Evolutionary conservation across 1,139 yeast species (phyloP).

Genomic region (Fermentozyma sake): DNA sequence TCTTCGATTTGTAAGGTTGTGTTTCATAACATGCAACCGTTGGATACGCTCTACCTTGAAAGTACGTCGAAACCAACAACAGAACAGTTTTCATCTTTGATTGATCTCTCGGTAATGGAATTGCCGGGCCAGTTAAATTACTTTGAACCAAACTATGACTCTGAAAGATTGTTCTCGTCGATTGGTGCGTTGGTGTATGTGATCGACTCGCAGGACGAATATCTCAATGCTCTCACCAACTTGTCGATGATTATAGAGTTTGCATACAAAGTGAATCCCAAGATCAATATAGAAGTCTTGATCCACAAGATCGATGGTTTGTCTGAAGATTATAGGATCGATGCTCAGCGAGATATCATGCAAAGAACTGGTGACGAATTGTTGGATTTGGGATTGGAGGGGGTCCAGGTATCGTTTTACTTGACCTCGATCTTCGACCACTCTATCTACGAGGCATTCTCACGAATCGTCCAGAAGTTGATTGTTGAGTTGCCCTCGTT

Average conservation of each 20-base stretch:
- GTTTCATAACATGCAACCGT: constrained; percentile 94
- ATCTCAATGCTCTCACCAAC: constrained; percentile 84
- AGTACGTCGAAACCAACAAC: constrained; percentile 86
- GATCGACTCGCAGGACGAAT: constrained; percentile 93
- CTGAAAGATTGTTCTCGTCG: constrained; percentile 69
- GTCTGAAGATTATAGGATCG: constrained; percentile 87
- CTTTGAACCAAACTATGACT: constrained; percentile 80
- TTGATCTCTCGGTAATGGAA: constrained; percentile 91
- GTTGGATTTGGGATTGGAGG: constrained; percentile 82
- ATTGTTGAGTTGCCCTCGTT: constrained; percentile 85
- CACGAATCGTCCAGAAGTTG: constrained; percentile 85
- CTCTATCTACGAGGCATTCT: constrained; percentile 92
- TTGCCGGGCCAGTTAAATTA: constrained; percentile 91
- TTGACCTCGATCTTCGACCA: constrained; percentile 93
- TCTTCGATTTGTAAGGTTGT: constrained; percentile 93
- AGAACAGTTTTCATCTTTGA: constrained; percentile 71
- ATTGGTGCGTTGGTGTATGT: constrained; percentile 95
- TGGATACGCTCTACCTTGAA: constrained; percentile 86
- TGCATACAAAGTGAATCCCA: constrained; percentile 82
- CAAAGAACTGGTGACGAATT: constrained; percentile 93
- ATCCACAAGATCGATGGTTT: constrained; percentile 95
- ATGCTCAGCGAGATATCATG: constrained; percentile 94
- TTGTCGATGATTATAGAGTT: constrained; percentile 84
- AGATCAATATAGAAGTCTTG: constrained; percentile 82
- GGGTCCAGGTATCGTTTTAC: constrained; percentile 87